Base-by-base conservation (phyloP, 2,329 filamentous ascomycete genomes). In the Hypomyces rosellus region DNA sequence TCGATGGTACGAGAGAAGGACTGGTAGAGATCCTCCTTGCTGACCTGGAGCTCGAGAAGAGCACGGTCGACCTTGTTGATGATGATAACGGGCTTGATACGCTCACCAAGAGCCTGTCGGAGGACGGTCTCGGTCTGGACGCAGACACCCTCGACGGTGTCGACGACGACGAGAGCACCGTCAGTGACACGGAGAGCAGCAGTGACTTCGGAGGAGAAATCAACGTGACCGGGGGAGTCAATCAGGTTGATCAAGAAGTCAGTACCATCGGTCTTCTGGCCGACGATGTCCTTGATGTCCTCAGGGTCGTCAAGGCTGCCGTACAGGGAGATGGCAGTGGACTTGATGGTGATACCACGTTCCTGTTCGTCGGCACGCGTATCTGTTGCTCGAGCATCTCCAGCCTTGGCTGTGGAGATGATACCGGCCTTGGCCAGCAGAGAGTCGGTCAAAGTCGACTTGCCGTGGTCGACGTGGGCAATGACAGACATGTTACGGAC, bases 21-120 rank as follows among this genome's bases (percentile, higher is more conserved):
- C 82, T 97, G 92, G 86, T 96, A 99, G 63, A 99, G 80, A 71
- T 99, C 93, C 80, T 99, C 93, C 86, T 97, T 96, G 76, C 84
- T 86, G 69, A 96, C 86, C 81, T 99, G 93, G 59, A 99, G 85
- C 80, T 99, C 93, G 73, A 99, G 90, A 70, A 99, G 89, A 77
- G 93, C 91, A 79, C 93, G 92, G 73, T 99, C 93, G 75, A 99
- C 93, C 88, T 99, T 99, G 90, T 99, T 99, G 85, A 99, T 96
- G 77, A 96, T 88, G 72, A 96, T 84, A 69, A 99, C 92, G 68
- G 93, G 93, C 88, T 97, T 97, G 78, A 99, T 99, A 80, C 93
- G 92, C 86, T 99, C 93, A 84, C 89, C 88, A 65, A 99, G 89
- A 74, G 93, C 92, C 82, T 99, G 93, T 72, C 93, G 91, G 63